These are phyloP conservation scores for Solanum megistacrolobum DNA, from an alignment of 257 asterid species.

Conservation along the genomic window DNA sequence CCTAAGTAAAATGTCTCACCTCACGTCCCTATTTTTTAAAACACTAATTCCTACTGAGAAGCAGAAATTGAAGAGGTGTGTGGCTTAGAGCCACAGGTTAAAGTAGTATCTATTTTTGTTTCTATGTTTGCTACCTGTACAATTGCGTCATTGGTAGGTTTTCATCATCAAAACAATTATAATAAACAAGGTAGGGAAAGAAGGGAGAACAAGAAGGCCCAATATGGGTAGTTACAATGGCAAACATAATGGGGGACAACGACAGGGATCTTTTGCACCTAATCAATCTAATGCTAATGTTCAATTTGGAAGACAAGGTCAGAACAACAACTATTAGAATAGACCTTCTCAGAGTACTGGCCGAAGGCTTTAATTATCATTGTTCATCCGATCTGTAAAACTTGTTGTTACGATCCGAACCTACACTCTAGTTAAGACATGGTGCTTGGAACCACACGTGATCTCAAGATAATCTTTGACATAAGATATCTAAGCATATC, in stretches of 20 bases:
- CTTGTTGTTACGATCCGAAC: background rate
- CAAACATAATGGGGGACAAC: background rate
- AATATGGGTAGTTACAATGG: background rate
- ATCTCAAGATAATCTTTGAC: background rate
- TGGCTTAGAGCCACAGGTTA: background rate
- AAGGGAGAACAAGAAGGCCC: background rate
- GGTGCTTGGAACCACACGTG: background rate
- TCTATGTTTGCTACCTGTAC: background rate
- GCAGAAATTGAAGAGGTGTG: background rate
- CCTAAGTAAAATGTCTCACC: too few species aligned
- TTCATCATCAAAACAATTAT: background rate
- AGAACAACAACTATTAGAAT: background rate
- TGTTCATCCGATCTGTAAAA: background rate
- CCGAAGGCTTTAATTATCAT: background rate
- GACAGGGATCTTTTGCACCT: background rate
- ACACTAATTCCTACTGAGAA: background rate
- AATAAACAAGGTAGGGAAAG: background rate
- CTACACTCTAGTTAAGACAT: too few species aligned
- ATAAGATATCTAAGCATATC: background rate
- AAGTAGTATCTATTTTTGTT: background rate
- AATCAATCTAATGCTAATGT: background rate
- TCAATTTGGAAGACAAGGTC: too few species aligned
- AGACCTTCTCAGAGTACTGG: background rate
- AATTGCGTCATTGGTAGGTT: background rate
- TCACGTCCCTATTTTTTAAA: too few species aligned